Conservation (phyloP, 164 flowering plant species). For the Saururus chinensis region DNA sequence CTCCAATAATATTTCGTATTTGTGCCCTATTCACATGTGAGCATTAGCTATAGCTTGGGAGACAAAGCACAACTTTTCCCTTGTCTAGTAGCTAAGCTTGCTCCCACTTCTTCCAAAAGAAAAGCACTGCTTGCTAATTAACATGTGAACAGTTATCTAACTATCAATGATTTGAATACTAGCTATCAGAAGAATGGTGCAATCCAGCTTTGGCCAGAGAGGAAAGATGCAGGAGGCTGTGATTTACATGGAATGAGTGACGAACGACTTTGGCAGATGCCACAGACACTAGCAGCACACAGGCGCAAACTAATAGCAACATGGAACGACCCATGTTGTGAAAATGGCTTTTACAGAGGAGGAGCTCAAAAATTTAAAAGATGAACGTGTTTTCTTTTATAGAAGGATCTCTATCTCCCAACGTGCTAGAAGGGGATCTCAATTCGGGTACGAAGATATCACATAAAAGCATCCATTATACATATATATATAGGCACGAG, state of each 20-base stretch:
- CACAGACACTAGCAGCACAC: slow-evolving; percentile 2
- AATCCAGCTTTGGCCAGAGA: background rate
- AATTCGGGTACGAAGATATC: background rate
- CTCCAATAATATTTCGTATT: background rate
- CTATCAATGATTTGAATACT: no score
- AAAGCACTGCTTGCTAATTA: no score
- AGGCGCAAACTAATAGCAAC: slow-evolving; percentile 5
- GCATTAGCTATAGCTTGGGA: background rate
- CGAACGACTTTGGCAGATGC: slow-evolving; percentile 14
- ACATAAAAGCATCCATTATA: background rate
- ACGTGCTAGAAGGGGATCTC: background rate
- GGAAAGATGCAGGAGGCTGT: background rate
- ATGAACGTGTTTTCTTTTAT: background rate
- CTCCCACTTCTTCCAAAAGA: no score
- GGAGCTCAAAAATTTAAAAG: background rate
- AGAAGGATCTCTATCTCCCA: background rate
- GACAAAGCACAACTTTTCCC: no score
- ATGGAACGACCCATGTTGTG: slow-evolving; percentile 9
- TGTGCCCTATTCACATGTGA: no score
- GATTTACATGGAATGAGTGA: slow-evolving; percentile 19
- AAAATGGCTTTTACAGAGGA: no score
- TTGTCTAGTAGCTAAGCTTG: no score
- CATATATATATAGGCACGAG: background rate
- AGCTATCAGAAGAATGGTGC: no score
- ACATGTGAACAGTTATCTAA: no score